Evolutionary conservation across 2,329 filamentous ascomycete species (phyloP), one percentile per base, ranked within the genome.

Genomic region (Fusarium equiseti): DNA sequence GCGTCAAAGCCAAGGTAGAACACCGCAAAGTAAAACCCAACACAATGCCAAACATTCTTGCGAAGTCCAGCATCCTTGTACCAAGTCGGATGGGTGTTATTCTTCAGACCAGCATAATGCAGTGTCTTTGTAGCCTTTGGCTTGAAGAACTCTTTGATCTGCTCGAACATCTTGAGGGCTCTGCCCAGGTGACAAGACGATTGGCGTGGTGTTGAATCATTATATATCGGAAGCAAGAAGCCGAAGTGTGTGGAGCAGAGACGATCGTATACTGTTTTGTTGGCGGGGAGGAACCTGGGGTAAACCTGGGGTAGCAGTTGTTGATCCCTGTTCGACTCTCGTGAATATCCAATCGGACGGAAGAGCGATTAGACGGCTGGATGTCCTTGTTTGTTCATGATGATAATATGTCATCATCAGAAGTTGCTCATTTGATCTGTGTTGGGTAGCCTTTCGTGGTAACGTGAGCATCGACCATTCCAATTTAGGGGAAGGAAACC

Each of bases 21-120:
- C 5, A 70, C 67, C 2, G 67, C 63, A 5, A 71, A 59, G 27
- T 70, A 71, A 44, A 70, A 70, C 2, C 68, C 68, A 2, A 71
- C 51, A 3, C 63, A 70, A 24, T 71, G 67, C 57, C 63, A 70
- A 5, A 71, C 67, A 43, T 71, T 70, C 11, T 49, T 64, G 1
- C 68, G 58, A 0, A 71, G 51, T 0, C 67, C 63, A 0, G 67
- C 18, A 26, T 71, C 68, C 5, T 58, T 67, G 26, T 70, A 71
- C 68, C 68, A 71, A 6, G 51, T 70, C 5, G 46, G 24, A 32
- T 71, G 40, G 0, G 68, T 71, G 26, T 71, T 71, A 42, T 70
- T 70, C 24, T 70, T 70, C 15, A 69, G 44, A 29, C 59, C 53
- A 43, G 44, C 40, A 48, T 68, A 69, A 13, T 68, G 65, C 22